Evolutionary conservation across 2,329 filamentous ascomycete species (phyloP).

Genomic region (Colletotrichum higginsianum): DNA sequence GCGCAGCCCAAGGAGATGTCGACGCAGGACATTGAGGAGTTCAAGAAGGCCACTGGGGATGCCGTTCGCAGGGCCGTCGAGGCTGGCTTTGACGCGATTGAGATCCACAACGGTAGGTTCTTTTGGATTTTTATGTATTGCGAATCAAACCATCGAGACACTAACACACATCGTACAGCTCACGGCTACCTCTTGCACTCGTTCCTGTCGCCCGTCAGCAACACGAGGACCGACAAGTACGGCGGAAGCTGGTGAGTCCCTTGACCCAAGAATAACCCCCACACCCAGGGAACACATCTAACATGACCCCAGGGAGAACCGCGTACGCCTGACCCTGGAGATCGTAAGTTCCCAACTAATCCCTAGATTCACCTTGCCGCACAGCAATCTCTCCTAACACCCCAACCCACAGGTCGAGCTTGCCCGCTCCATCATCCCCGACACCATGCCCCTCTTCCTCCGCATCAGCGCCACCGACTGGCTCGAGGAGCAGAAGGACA

Average conservation of each 20-base stretch:
- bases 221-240: conserved; percentile 66
- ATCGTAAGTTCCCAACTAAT: conserved; percentile 49
- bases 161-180: conserved; percentile 47
- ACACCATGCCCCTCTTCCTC: conserved; percentile 79
- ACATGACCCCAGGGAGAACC: conserved; percentile 50
- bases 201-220: conserved; percentile 64
- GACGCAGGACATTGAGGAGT: conserved; percentile 72
- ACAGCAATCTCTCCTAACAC: neutral
- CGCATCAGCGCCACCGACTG: conserved; percentile 82
- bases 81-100: conserved; percentile 70
- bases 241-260: conserved; percentile 52
- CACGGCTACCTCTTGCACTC: conserved; percentile 69
- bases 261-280: neutral
- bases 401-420: conserved; percentile 61
- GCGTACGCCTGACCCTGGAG: conserved; percentile 71
- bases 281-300: neutral
- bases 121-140: too few relatives aligned
- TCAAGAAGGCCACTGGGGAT: conserved; percentile 73
- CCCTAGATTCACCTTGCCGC: too few relatives aligned
- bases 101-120: conserved; percentile 58
- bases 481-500: conserved; percentile 73
- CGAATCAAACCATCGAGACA: too few relatives aligned
- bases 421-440: conserved; percentile 73
- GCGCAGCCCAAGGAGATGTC: conserved; percentile 76
- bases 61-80: conserved; percentile 70